Conservation (phyloP, 768 basidiomycete genomes). For the Hemileccinum impolitum region DNA sequence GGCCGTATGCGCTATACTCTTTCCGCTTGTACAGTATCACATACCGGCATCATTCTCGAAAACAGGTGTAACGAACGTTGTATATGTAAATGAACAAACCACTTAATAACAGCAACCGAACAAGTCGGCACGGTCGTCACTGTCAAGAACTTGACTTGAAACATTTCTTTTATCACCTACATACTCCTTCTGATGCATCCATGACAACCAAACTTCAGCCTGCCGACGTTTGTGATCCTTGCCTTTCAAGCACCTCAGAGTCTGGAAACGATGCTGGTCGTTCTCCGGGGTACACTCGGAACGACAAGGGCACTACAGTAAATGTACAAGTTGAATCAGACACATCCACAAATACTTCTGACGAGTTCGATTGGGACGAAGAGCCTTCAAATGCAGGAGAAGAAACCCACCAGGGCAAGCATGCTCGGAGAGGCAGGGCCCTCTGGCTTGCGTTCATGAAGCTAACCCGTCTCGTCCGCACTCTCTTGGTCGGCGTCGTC, state of each 20-base stretch:
- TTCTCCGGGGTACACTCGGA: background rate
- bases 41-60: too few relatives aligned
- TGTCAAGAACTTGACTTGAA: background rate
- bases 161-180: background rate
- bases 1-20: too few relatives aligned
- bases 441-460: slow-evolving; percentile 67
- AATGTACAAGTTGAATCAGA: slow-evolving; percentile 23
- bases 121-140: too few relatives aligned
- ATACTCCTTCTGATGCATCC: slow-evolving; percentile 5
- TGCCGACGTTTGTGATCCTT: slow-evolving; percentile 3
- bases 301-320: slow-evolving; percentile 13
- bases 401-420: slow-evolving; percentile 26
- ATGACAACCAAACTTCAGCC: slow-evolving; percentile 16
- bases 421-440: slow-evolving; percentile 59
- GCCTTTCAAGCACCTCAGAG: slow-evolving; percentile 5
- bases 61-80: background rate
- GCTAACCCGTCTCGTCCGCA: slow-evolving; percentile 56
- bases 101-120: too few relatives aligned
- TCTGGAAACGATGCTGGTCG: slow-evolving; percentile 3
- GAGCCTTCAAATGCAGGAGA: slow-evolving; percentile 36
- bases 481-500: slow-evolving; percentile 54
- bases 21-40: too few relatives aligned
- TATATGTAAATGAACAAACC: slow-evolving; percentile 5
- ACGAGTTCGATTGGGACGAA: slow-evolving; percentile 76
- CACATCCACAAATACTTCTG: slow-evolving; percentile 56